Base-by-base conservation (phyloP, 306 rosid genomes). In the Styphnolobium japonicum region DNA sequence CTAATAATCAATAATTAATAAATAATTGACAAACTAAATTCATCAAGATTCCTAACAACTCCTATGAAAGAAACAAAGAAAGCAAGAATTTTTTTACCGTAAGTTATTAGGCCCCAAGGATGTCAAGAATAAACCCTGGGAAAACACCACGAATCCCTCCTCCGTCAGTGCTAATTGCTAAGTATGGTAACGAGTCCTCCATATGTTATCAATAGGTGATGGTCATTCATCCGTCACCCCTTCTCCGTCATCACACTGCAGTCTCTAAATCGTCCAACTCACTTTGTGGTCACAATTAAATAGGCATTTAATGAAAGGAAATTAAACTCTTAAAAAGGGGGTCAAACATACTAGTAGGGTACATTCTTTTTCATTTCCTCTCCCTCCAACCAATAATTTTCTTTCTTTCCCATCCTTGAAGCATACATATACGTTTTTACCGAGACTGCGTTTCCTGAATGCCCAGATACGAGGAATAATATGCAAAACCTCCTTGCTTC, bases 401-500 rank as follows among this genome's bases (percentile, higher is more conserved):
- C 21, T 33, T 21, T 11, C n/a, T 16, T 39, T 7, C 52, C 42
- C 49, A 4, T 43, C 11, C 49, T 10, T 4, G 49, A 43, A 43
- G 16, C n/a, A n/a, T n/a, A n/a, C n/a, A n/a, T n/a, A 3, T 16
- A 11, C 16, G 11, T 0, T 37, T 6, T 10, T 14, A 11, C n/a
- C 2, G 22, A 63, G 69, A 33, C 16, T 16, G 1, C 46, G 25
- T 23, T 43, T 11, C 6, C 22, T 45, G 31, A 53, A 73, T 36
- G 39, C 10, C 2, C 67, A 36, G 2, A 22, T 4, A 78, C 42
- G 22, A 51, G 71, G 82, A 72, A 74, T 36, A 88, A 64, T 43
- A 92, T 92, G 97, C 88, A 77, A 70, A 49, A 75, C 40, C 83
- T 81, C 8, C 0, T 81, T 73, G 80, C 84, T 18, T 69, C 89